Conservation (phyloP, 192 early-diverging fungal genomes). For the Coemansia sp. region DNA sequence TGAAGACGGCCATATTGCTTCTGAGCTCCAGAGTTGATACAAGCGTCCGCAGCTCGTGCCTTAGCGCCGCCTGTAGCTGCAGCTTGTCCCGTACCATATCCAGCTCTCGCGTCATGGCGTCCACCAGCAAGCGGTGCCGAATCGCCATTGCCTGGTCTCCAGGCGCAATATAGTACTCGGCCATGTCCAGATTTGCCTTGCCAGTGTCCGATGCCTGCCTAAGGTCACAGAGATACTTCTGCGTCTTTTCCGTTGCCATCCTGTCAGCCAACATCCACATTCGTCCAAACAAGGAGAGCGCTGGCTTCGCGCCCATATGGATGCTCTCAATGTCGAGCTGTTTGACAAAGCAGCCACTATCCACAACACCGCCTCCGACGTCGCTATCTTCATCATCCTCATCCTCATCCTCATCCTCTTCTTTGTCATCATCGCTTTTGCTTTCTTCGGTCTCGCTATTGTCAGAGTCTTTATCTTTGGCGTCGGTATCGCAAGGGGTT, state of each 20-base stretch:
- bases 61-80: slow-evolving; percentile 7
- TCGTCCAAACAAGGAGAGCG: slow-evolving; percentile 51
- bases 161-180: slow-evolving; percentile 29
- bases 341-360: slow-evolving; percentile 26
- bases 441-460: slow-evolving; percentile 4
- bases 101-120: slow-evolving; percentile 21
- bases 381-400: slow-evolving; percentile 7
- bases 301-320: slow-evolving; percentile 3
- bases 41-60: slow-evolving; percentile 30
- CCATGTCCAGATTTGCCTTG: not conserved
- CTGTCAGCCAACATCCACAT: slow-evolving; percentile 48
- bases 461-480: slow-evolving; percentile 10
- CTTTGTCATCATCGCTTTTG: not conserved
- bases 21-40: slow-evolving; percentile 49
- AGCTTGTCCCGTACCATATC: slow-evolving; percentile 20
- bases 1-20: slow-evolving; percentile 47
- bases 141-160: slow-evolving; percentile 46
- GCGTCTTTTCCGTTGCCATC: slow-evolving; percentile 35
- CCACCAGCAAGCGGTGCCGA: slow-evolving; percentile 31
- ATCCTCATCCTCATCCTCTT: not conserved
- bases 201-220: not conserved
- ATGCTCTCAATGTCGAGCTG: slow-evolving; percentile 19
- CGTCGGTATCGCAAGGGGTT: not conserved
- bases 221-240: slow-evolving; percentile 26
- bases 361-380: not conserved